These are phyloP conservation scores for Ogataea pilisensis DNA, from an alignment of 805 yeast genomes.

Conservation along the genomic window DNA sequence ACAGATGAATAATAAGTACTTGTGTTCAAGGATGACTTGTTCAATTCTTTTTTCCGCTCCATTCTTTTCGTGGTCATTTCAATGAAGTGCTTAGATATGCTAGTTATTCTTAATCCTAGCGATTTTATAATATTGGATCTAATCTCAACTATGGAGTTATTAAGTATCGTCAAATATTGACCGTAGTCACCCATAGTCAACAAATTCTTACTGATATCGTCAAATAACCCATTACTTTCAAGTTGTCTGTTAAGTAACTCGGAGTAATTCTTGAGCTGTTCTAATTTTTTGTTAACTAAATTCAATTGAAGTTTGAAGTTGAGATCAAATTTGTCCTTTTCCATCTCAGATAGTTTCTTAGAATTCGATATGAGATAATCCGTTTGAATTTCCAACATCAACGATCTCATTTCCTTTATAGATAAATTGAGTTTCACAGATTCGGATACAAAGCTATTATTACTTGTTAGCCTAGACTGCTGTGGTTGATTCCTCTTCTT, in stretches of 20 bases:
- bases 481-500: background rate
- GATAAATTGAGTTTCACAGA: conserved; percentile 33
- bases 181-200: conserved; percentile 35
- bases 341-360: conserved; percentile 20
- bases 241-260: conserved; percentile 47
- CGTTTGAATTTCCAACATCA: conserved; percentile 32
- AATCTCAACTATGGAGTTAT: conserved; percentile 37
- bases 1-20: conserved; percentile 10
- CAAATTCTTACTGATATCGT: conserved; percentile 30
- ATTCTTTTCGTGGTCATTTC: conserved; percentile 46
- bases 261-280: conserved; percentile 29
- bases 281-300: conserved; percentile 18
- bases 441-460: conserved; percentile 41
- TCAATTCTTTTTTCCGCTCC: conserved; percentile 37
- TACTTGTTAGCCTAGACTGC: conserved; percentile 7
- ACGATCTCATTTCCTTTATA: conserved; percentile 31
- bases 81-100: conserved; percentile 42
- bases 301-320: conserved; percentile 24
- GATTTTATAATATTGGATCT: conserved; percentile 48
- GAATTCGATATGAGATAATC: conserved; percentile 33
- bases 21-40: conserved; percentile 27
- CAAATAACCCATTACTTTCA: conserved; percentile 48
- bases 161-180: conserved; percentile 32
- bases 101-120: conserved; percentile 40
- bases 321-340: conserved; percentile 26